Evolutionary conservation across 164 flowering plant species (phyloP).

Genomic region (Annona cherimola): DNA sequence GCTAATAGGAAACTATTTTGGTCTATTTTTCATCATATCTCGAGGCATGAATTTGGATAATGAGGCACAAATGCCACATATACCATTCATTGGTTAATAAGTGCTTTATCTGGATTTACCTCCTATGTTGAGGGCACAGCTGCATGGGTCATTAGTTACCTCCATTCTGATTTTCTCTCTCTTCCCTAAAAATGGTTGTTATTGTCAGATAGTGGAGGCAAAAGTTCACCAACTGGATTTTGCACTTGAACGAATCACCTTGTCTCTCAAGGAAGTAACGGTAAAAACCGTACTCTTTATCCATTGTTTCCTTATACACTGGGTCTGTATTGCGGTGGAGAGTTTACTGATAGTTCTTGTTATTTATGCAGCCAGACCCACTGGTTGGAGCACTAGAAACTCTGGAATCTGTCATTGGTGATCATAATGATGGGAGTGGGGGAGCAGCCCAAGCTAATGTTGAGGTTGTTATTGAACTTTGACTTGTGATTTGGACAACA

Average conservation of each 20-base stretch:
- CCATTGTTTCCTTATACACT: neutral
- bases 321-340: neutral
- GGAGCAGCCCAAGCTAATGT: slow-evolving; percentile 49
- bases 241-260: slow-evolving; percentile 67
- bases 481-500: neutral
- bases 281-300: slow-evolving; percentile 28
- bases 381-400: slow-evolving; percentile 56
- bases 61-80: neutral
- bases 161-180: neutral
- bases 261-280: slow-evolving; percentile 76
- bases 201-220: slow-evolving; percentile 76
- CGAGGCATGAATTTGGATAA: neutral
- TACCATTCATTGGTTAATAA: neutral
- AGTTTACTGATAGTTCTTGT: neutral
- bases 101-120: neutral
- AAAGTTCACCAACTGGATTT: slow-evolving; percentile 91
- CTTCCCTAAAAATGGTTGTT: neutral
- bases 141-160: neutral
- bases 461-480: slow-evolving; percentile 59
- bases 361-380: slow-evolving; percentile 77
- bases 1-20: neutral
- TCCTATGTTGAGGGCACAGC: neutral
- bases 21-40: neutral
- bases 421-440: slow-evolving; percentile 38
- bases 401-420: slow-evolving; percentile 55